Percentiles rank a stretch among this genome's conserved stretches.
Conservation (phyloP, 1,284 basidiomycete genomes). For the Cryptococcus sp. region DNA sequence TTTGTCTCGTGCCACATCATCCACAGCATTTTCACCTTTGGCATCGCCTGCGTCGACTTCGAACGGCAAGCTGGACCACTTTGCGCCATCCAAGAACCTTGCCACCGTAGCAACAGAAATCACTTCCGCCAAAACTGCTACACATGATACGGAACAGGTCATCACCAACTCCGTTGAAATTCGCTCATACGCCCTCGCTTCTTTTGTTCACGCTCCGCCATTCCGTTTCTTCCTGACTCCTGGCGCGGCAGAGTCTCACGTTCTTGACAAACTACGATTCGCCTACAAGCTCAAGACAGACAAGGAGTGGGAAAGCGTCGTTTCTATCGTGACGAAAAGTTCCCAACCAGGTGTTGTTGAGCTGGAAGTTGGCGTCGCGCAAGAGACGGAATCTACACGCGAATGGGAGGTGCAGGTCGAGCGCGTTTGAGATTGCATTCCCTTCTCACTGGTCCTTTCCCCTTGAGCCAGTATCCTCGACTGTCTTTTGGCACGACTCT, state of each 20-base stretch:
- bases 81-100: neutral
- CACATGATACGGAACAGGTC: neutral
- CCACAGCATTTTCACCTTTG: slow-evolving; percentile 13
- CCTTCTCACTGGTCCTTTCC: neutral
- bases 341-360: neutral
- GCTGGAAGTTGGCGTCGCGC: neutral
- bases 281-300: slow-evolving; percentile 4
- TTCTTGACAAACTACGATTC: slow-evolving; percentile 4
- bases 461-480: too few relatives aligned
- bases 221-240: slow-evolving; percentile 17
- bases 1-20: slow-evolving; percentile 15
- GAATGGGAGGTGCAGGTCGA: slow-evolving; percentile 19
- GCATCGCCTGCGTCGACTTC: slow-evolving; percentile 6
- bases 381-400: neutral
- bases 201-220: slow-evolving; percentile 12
- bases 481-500: neutral
- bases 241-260: neutral
- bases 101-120: neutral
- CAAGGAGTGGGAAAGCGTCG: slow-evolving; percentile 7
- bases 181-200: slow-evolving; percentile 16
- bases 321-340: neutral
- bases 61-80: neutral
- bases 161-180: slow-evolving; percentile 11
- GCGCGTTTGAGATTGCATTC: slow-evolving; percentile 1
- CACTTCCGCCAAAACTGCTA: neutral